Evolutionary conservation across 192 early-diverging fungal genomes (phyloP).

Genomic region (Coemansia reversa): DNA sequence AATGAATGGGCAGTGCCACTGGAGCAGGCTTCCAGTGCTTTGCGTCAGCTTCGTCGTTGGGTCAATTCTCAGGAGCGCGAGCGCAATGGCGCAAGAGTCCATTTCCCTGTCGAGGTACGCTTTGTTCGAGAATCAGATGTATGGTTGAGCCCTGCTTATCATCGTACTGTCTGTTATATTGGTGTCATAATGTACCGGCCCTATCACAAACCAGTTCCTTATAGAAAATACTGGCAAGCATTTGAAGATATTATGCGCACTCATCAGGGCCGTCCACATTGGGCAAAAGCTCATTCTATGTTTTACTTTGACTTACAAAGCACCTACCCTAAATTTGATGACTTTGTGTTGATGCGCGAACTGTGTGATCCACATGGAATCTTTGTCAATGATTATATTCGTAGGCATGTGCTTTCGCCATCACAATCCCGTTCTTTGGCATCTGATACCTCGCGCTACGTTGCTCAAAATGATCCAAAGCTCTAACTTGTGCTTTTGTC

Average conservation of each 20-base stretch:
- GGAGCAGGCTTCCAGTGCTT: constrained; percentile 57
- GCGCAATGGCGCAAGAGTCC: constrained; percentile 56
- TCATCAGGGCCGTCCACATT: constrained; percentile 68
- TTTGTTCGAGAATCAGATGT: constrained; percentile 57
- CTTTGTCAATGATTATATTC: constrained; percentile 72
- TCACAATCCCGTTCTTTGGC: not conserved
- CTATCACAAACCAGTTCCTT: constrained; percentile 63
- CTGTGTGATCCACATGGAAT: constrained; percentile 65
- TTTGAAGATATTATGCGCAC: constrained; percentile 73
- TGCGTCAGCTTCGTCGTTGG: constrained; percentile 57
- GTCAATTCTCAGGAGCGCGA: constrained; percentile 46
- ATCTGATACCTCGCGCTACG: not conserved
- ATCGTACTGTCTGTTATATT: constrained; percentile 68
- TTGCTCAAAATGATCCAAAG: not conserved
- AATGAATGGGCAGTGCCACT: constrained; percentile 78
- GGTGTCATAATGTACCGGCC: constrained; percentile 77
- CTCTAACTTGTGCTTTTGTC: not conserved
- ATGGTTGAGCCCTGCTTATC: constrained; percentile 71
- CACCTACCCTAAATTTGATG: constrained; percentile 63
- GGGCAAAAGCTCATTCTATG: constrained; percentile 75
- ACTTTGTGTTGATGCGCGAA: constrained; percentile 58
- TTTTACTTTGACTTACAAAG: constrained; percentile 51
- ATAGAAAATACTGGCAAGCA: constrained; percentile 68
- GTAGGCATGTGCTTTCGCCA: constrained; percentile 58
- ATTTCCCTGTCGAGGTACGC: constrained; percentile 73